Evolutionary conservation across 2,329 filamentous ascomycete genomes (phyloP).

Genomic region (Pestalotiopsis sp.): DNA sequence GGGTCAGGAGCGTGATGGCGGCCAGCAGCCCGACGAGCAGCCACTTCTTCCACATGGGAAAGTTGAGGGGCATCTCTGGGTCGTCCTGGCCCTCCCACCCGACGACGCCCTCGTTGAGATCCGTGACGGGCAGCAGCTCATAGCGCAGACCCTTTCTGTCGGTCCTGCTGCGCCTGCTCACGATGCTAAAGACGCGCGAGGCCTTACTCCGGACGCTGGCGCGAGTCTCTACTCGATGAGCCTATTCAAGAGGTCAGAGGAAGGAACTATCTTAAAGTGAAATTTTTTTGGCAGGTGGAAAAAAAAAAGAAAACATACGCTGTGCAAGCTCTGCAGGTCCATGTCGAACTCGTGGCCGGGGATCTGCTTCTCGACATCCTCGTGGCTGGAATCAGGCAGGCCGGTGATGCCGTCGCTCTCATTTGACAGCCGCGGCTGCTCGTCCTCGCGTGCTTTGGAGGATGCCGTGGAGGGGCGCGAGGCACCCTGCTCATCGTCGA

Average conservation of each 20-base stretch:
- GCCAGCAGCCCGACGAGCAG: slow-evolving; percentile 57
- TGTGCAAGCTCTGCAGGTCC: slow-evolving; percentile 9
- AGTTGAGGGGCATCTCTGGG: slow-evolving; percentile 59
- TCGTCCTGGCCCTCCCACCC: slow-evolving; percentile 62
- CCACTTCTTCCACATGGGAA: slow-evolving; percentile 59
- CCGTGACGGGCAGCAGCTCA: slow-evolving; percentile 10
- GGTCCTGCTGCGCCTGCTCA: slow-evolving; percentile 11
- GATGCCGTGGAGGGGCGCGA: slow-evolving; percentile 3
- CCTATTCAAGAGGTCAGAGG: neutral
- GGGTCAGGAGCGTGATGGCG: slow-evolving; percentile 63
- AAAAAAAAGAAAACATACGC: neutral
- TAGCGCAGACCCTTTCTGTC: slow-evolving; percentile 12
- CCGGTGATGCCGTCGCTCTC: neutral
- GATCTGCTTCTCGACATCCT: slow-evolving; percentile 11
- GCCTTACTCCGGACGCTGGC: slow-evolving; percentile 7
- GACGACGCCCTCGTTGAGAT: slow-evolving; percentile 43
- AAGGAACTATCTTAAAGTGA: neutral
- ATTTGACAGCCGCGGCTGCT: neutral
- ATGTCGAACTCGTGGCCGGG: slow-evolving; percentile 14
- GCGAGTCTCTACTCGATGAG: slow-evolving; percentile 8
- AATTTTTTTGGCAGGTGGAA: neutral
- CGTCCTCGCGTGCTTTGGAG: neutral
- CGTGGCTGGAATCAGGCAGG: slow-evolving; percentile 2
- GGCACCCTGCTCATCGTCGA: neutral
- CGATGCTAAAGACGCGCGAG: slow-evolving; percentile 14